These are phyloP conservation scores for Dendrobium officinale DNA, from an alignment of 106 monocot species.

Conservation along the genomic window DNA sequence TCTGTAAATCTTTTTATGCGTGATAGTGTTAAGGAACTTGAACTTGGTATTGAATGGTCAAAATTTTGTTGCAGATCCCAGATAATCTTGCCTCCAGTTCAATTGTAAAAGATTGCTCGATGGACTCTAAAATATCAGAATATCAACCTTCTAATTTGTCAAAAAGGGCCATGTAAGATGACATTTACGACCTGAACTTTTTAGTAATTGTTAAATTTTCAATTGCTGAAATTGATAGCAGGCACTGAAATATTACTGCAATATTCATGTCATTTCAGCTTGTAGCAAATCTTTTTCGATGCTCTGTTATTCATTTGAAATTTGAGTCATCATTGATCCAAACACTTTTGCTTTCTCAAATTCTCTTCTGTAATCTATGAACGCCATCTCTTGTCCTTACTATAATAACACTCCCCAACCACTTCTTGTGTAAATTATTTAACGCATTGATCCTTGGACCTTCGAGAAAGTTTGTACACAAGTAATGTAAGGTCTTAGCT, in stretches of 20 bases:
- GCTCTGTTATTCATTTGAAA: neutral
- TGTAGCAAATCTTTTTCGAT: neutral
- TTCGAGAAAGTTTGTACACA: neutral
- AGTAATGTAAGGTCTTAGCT: neutral
- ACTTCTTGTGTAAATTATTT: neutral
- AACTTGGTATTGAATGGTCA: neutral
- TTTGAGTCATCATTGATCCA: neutral
- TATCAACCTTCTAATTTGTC: slow-evolving; percentile 9
- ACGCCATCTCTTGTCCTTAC: neutral
- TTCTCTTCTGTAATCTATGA: neutral
- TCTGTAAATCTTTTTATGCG: neutral
- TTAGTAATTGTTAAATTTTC: neutral
- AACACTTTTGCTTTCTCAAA: neutral
- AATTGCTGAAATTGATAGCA: neutral
- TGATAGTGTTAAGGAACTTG: neutral
- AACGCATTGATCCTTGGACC: neutral
- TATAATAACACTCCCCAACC: neutral
- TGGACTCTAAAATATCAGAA: slow-evolving; percentile 11
- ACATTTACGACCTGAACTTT: neutral
- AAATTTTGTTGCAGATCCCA: slow-evolving; percentile 8
- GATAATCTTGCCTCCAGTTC: slow-evolving; percentile 8
- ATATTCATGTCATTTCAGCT: neutral
- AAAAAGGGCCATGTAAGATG: neutral
- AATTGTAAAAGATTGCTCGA: slow-evolving; percentile 9
- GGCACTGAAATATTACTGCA: neutral